Conservation (phyloP, 352 stramenopile genomes). For the Globisporangium echinulatum region DNA sequence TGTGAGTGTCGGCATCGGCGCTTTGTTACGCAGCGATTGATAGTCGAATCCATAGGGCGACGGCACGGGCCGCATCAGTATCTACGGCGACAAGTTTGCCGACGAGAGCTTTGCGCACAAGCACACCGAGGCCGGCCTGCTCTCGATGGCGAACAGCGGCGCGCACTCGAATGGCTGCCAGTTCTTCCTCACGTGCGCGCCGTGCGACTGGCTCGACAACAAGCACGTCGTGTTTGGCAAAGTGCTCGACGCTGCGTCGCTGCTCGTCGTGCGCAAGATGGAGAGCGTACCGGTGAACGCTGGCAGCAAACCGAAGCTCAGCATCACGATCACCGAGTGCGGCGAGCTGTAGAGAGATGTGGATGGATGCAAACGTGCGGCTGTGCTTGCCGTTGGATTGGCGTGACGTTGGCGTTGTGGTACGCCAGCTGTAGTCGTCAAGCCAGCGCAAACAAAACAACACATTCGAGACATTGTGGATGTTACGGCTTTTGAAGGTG, state of each 20-base stretch:
- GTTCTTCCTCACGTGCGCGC: conserved; percentile 94
- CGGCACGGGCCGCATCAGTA: conserved; percentile 77
- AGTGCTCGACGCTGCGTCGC: conserved; percentile 78
- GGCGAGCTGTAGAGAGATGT: conserved; percentile 67
- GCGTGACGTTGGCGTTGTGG: too few species aligned
- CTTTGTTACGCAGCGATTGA: neutral
- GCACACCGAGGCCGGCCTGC: conserved; percentile 67
- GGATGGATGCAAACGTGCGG: too few species aligned
- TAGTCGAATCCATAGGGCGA: conserved; percentile 38
- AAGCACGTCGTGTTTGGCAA: conserved; percentile 98
- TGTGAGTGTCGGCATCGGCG: neutral
- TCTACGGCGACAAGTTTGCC: conserved; percentile 85
- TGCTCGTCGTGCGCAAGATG: conserved; percentile 88
- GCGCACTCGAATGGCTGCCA: conserved; percentile 92
- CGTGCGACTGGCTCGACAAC: conserved; percentile 93
- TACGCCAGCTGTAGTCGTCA: too few species aligned
- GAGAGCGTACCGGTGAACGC: conserved; percentile 83
- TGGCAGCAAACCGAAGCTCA: conserved; percentile 86
- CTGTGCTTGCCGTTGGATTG: too few species aligned
- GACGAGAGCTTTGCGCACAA: conserved; percentile 83
- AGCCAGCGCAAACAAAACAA: too few species aligned
- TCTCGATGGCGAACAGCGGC: conserved; percentile 94
- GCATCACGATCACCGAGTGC: conserved; percentile 83
- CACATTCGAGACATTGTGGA: too few species aligned
- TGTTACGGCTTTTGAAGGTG: too few species aligned